phyloP scores from a whole-genome alignment of 257 asterid genomes.

The Fraxinus cuspidata region DNA sequence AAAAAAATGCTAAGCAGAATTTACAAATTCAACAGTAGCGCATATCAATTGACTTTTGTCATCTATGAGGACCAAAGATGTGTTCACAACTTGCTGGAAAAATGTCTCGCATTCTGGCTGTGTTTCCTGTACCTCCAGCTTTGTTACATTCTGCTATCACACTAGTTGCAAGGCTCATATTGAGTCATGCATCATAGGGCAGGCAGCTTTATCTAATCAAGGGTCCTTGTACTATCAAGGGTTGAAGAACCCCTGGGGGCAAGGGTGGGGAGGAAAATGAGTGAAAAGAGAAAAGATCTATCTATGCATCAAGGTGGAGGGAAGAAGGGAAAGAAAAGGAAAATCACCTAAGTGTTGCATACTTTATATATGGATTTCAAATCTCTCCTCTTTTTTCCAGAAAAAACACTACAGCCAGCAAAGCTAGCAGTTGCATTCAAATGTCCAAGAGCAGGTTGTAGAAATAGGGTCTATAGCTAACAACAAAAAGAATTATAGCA shows the following conservation, averaged over 20 bases:
- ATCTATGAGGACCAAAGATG: not conserved
- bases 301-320: not conserved
- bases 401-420: too few species aligned
- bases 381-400: too few species aligned
- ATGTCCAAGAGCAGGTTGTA: not conserved
- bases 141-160: not conserved
- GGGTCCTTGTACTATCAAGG: not conserved
- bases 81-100: not conserved
- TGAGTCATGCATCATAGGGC: not conserved
- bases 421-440: not conserved
- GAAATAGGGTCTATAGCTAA: not conserved
- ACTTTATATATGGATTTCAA: too few species aligned
- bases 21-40: not conserved
- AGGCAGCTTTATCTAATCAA: not conserved
- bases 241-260: not conserved
- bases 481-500: not conserved
- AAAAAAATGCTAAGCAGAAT: not conserved
- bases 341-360: not conserved
- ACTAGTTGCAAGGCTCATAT: not conserved
- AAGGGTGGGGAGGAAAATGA: not conserved
- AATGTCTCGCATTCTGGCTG: not conserved
- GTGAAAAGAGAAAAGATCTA: not conserved
- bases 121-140: not conserved
- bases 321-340: not conserved
- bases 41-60: not conserved